Evolutionary conservation across 2,329 filamentous ascomycete genomes (phyloP).

Genomic region (Nannizzia gypsea): DNA sequence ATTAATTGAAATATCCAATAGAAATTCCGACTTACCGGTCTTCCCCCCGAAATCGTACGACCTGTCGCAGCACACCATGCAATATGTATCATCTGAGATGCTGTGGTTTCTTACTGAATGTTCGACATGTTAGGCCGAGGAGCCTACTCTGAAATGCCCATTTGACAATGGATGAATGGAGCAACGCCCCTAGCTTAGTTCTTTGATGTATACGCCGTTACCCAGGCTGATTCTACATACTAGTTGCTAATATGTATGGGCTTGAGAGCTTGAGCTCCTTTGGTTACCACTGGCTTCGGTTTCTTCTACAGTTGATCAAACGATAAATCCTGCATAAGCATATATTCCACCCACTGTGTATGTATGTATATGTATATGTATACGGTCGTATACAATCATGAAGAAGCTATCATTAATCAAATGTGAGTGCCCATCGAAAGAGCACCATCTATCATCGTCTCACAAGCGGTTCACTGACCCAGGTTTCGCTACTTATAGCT

Average conservation of each 20-base stretch:
- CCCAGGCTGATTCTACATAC: no score
- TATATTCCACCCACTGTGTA: no score
- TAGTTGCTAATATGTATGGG: no score
- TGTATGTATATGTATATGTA: neutral
- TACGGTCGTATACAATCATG: neutral
- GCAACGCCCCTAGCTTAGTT: no score
- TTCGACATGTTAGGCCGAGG: no score
- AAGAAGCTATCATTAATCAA: neutral
- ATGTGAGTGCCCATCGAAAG: neutral
- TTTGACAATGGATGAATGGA: no score
- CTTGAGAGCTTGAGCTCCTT: no score
- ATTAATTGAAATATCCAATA: neutral
- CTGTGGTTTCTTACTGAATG: no score
- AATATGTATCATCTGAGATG: neutral
- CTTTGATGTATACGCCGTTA: no score
- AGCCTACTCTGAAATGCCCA: no score
- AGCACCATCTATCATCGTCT: neutral
- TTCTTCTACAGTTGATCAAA: no score
- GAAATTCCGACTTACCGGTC: neutral
- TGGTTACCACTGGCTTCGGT: no score
- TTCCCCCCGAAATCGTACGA: neutral
- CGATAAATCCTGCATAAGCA: neutral
- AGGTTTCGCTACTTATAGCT: neutral
- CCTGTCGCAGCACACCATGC: neutral
- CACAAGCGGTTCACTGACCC: neutral